Evolutionary conservation across 2,329 filamentous ascomycete species (phyloP), one percentile per base, ranked within the genome.

Genomic region (Exophiala xenobiotica): DNA sequence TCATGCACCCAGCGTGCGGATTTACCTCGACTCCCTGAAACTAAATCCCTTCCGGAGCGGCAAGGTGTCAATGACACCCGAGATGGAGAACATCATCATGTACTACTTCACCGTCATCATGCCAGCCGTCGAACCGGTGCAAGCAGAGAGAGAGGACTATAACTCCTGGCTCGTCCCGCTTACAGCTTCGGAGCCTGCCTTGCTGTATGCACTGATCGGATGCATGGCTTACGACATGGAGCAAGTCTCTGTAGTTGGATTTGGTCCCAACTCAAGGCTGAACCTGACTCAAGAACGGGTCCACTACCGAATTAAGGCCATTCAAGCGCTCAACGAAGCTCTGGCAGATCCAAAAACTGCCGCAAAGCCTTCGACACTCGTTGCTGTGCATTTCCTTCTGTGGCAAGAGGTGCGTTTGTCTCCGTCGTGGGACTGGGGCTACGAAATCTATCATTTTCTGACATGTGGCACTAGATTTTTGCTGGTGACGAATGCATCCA

Each of bases 361-460:
- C 6, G 18, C 7, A 8, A 40, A 19, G 4, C 38, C 38, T 18
- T 40, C 38, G 22, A 40, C 38, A 3, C 18, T 40, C 4, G 20
- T 40, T 11, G 38, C 38, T 5, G 38, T 40, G 7, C 38, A 40
- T 40, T 40, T 40, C 20, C 12, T 20, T 5, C 38, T 40, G 3
- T 40, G 38, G 38, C 38, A 40, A 40, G 38, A 40, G 38, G 38
- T 40, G 20, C 16, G 38, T 40, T 6, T 20, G 6, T 22, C n/a
- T 22, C 18, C 27, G 14, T 31, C 27, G 3, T 11, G n/a, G n/a
- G n/a, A n/a, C n/a, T n/a, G n/a, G n/a, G n/a, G n/a, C n/a, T n/a
- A n/a, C n/a, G n/a, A n/a, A n/a, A n/a, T 11, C 27, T n/a, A 4
- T 31, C 27, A 11, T 31, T 11, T 11, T 12, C 27, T 31, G 14